A percentile compares a stretch with the other conserved stretches of the same genome.
phyloP scores from a whole-genome alignment of 1,284 basidiomycete genomes.

The Cryptococcus sp. region DNA sequence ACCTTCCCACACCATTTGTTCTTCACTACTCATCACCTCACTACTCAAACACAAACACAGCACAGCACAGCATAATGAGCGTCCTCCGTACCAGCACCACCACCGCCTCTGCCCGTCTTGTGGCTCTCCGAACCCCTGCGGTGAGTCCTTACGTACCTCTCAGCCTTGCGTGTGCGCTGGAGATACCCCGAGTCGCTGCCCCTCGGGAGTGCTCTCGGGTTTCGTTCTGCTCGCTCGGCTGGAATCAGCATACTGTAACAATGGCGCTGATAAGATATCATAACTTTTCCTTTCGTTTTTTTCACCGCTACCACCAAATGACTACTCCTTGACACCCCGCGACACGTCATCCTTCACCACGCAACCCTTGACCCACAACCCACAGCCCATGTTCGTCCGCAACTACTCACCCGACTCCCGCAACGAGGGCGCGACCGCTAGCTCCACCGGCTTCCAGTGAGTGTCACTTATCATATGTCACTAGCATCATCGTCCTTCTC shows the following conservation, averaged over 20 bases:
- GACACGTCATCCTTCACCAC: background rate
- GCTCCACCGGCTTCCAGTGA: slow-evolving; percentile 47
- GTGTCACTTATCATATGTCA: slow-evolving; percentile 12
- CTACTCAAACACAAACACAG: background rate
- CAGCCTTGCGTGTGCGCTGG: background rate
- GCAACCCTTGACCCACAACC: background rate
- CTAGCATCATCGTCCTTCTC: background rate
- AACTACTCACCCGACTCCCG: slow-evolving; percentile 42
- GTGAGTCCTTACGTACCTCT: slow-evolving; percentile 13
- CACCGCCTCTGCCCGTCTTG: slow-evolving; percentile 15
- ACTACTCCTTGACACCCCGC: background rate
- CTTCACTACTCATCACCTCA: slow-evolving; percentile 1
- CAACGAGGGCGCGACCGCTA: slow-evolving; percentile 44
- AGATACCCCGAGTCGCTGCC: background rate
- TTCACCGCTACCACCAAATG: background rate
- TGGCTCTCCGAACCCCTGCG: slow-evolving; percentile 24
- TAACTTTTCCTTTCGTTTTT: background rate
- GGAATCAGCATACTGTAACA: background rate
- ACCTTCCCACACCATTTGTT: no score
- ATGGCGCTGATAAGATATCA: background rate
- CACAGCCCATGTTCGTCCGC: slow-evolving; percentile 37
- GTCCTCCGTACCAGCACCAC: slow-evolving; percentile 16
- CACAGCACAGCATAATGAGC: slow-evolving; percentile 12
- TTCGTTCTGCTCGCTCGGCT: background rate
- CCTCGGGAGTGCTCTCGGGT: background rate